phyloP scores from a whole-genome alignment of 2,329 filamentous ascomycete species.

The Seiridium cupressi region DNA sequence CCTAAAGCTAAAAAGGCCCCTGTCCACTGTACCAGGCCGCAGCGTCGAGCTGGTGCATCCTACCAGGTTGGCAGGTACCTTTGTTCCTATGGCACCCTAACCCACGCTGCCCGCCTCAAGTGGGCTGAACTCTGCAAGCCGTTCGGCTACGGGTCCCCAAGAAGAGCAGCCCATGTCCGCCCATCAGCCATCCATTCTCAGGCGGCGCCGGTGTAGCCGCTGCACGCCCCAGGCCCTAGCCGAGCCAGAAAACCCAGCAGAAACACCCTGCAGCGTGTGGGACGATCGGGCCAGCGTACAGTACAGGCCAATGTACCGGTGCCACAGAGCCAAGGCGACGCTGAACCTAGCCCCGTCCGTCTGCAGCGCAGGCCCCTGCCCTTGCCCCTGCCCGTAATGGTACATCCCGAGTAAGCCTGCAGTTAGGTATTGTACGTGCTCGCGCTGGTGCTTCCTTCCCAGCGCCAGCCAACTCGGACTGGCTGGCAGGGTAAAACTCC shows the following conservation, averaged over 20 bases:
- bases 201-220: background rate
- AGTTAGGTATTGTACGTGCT: background rate
- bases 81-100: background rate
- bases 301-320: too few relatives aligned
- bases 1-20: background rate
- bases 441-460: background rate
- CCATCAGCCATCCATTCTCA: background rate
- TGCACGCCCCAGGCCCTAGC: background rate
- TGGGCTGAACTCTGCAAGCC: background rate
- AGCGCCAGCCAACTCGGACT: background rate
- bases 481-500: slow-evolving; percentile 8
- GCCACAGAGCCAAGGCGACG: too few relatives aligned
- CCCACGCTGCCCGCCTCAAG: background rate
- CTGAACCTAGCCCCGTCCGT: too few relatives aligned
- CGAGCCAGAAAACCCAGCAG: too few relatives aligned
- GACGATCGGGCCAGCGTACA: too few relatives aligned
- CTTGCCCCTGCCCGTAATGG: too few relatives aligned
- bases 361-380: too few relatives aligned
- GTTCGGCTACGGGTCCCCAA: background rate
- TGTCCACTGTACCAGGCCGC: background rate
- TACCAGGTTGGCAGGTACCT: background rate
- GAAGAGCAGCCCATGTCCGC: background rate
- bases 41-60: too few relatives aligned
- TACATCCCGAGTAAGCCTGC: too few relatives aligned
- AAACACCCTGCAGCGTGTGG: too few relatives aligned